Evolutionary conservation across 208 protist species (phyloP).

Genomic region (Trypanosoma platydactyli): DNA sequence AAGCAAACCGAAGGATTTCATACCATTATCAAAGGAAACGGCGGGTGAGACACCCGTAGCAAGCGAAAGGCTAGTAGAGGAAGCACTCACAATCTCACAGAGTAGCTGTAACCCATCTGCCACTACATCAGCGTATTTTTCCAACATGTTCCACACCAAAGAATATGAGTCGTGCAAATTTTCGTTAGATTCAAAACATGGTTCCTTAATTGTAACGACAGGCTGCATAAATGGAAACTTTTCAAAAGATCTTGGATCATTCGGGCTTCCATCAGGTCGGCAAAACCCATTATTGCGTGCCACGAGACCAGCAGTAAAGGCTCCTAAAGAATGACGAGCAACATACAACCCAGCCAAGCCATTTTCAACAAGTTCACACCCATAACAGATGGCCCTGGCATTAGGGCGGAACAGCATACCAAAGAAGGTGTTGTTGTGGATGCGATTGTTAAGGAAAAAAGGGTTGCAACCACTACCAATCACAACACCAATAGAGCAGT

Average conservation of each 20-base stretch:
- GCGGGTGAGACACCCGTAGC: constrained; percentile 41
- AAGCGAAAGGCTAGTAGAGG: constrained; percentile 52
- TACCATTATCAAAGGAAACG: constrained; percentile 3
- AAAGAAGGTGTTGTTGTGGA: constrained; percentile 79
- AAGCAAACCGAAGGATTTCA: constrained; percentile 18
- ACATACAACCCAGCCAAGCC: constrained; percentile 77
- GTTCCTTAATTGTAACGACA: no score
- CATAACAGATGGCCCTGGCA: constrained; percentile 56
- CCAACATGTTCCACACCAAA: constrained; percentile 38
- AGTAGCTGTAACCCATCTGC: constrained; percentile 51
- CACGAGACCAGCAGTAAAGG: constrained; percentile 46
- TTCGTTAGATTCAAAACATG: constrained; percentile 9
- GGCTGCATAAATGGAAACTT: constrained; percentile 20
- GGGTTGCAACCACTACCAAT: constrained; percentile 72
- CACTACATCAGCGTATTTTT: constrained; percentile 48
- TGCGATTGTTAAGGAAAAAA: constrained; percentile 66
- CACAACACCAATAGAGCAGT: constrained; percentile 73
- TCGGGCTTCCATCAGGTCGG: constrained; percentile 37
- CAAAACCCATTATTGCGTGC: constrained; percentile 73
- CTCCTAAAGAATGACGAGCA: constrained; percentile 62
- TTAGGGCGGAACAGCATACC: constrained; percentile 76
- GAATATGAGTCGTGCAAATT: constrained; percentile 36
- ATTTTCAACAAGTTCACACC: constrained; percentile 65
- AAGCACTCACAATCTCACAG: constrained; percentile 53
- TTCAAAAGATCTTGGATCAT: constrained; percentile 55